These are phyloP conservation scores for Daldinia concentrica DNA, from an alignment of 495 filamentous ascomycete species.

Conservation along the genomic window DNA sequence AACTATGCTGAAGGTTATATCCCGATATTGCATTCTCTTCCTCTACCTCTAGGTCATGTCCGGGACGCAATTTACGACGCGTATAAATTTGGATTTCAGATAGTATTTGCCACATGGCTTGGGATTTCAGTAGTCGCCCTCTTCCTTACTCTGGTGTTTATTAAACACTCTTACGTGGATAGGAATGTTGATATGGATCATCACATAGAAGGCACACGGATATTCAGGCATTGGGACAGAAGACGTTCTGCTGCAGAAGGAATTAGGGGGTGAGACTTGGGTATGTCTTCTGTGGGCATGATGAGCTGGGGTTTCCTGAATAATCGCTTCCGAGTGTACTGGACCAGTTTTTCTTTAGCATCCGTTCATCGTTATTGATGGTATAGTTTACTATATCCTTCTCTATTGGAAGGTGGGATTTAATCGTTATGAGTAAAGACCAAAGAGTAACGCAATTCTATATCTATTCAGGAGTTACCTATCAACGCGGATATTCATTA, in stretches of 20 bases:
- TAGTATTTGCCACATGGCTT: not conserved
- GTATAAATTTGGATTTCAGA: not conserved
- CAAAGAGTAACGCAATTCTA: no score
- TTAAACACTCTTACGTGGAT: not conserved
- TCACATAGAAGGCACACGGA: not conserved
- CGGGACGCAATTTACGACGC: not conserved
- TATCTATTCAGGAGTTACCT: no score
- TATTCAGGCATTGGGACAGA: not conserved
- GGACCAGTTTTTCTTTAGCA: not conserved
- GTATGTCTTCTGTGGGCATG: not conserved
- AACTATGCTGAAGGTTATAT: not conserved
- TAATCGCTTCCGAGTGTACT: not conserved
- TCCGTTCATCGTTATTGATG: not conserved
- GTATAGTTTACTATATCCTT: not conserved
- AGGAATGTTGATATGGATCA: not conserved
- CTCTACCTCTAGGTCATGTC: not conserved
- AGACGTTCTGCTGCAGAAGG: not conserved
- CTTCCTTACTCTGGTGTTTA: not conserved
- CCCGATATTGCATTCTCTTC: not conserved
- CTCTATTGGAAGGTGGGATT: not conserved
- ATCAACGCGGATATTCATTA: no score
- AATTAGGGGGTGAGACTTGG: not conserved
- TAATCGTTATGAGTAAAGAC: no score
- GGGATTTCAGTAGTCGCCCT: not conserved
- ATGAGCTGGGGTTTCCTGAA: not conserved